phyloP scores from a whole-genome alignment of 345 rosid species.

The Aquilaria malaccensis region DNA sequence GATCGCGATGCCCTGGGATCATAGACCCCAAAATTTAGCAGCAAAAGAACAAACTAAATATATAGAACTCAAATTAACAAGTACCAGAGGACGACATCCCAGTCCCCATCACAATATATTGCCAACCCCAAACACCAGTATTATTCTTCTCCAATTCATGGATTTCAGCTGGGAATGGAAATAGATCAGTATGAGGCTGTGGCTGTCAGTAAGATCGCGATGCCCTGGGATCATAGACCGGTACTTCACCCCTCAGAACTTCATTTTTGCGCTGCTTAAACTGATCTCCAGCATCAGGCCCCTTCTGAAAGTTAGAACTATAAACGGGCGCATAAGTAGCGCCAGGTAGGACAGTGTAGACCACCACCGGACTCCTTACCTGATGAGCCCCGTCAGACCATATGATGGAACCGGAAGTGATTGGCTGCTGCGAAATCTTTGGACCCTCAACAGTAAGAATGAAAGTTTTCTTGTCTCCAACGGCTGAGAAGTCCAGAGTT shows the following conservation, averaged over 20 bases:
- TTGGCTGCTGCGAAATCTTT: constrained; percentile 18
- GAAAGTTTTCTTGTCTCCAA: constrained; percentile 26
- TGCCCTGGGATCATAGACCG: too few species aligned
- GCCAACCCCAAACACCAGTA: too few species aligned
- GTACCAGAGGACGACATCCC: too few species aligned
- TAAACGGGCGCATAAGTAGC: neutral
- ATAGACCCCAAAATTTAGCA: too few species aligned
- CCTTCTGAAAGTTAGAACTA: neutral
- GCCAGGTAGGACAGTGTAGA: constrained; percentile 21
- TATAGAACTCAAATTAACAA: too few species aligned
- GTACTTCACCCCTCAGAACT: neutral
- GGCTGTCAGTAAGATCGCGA: too few species aligned
- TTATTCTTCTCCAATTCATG: too few species aligned
- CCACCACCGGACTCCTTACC: constrained; percentile 31
- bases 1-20: too few species aligned
- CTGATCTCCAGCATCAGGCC: neutral
- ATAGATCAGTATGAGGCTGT: too few species aligned
- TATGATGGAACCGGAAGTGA: constrained; percentile 22
- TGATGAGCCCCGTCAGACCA: constrained; percentile 25
- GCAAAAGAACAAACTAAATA: too few species aligned
- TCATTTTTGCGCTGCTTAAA: neutral
- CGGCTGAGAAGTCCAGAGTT: constrained; percentile 19
- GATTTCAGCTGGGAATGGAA: too few species aligned
- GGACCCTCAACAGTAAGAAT: constrained; percentile 20
- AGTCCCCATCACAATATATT: too few species aligned